Conservation (phyloP, 2,329 filamentous ascomycete species). For the Penicillium capsulatum region DNA sequence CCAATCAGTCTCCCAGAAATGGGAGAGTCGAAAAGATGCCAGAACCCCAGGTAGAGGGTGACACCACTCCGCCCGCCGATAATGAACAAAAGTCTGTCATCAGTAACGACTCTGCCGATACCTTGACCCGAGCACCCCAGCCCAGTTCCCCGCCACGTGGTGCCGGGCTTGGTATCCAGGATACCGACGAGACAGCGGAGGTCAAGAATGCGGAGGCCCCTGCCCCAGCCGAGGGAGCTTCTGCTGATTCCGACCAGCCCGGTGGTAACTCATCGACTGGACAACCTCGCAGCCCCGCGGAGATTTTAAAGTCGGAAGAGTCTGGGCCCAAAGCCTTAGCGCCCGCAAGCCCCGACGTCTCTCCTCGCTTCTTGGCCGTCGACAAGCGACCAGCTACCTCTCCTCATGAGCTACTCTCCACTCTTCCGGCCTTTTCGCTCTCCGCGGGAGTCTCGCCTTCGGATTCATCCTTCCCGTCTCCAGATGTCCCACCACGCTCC, state of each 20-base stretch:
- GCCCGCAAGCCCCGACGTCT: constrained; percentile 34
- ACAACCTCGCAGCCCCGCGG: constrained; percentile 27
- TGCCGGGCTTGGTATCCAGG: constrained; percentile 30
- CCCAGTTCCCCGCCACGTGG: constrained; percentile 10
- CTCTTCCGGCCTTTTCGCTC: constrained; percentile 39
- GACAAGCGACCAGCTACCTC: constrained; percentile 43
- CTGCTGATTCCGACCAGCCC: constrained; percentile 14
- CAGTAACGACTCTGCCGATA: constrained; percentile 26
- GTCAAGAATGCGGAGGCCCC: constrained; percentile 1
- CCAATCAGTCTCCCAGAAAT: constrained; percentile 29
- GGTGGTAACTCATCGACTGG: constrained; percentile 20
- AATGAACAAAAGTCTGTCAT: constrained; percentile 22
- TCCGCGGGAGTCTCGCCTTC: constrained; percentile 36
- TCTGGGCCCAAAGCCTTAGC: constrained; percentile 20
- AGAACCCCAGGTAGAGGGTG: not conserved
- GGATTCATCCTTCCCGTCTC: constrained; percentile 45
- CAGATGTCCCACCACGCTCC: constrained; percentile 43
- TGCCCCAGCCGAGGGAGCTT: constrained; percentile 2
- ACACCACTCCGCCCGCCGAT: not conserved
- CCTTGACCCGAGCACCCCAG: constrained; percentile 22
- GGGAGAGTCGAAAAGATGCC: constrained; percentile 1
- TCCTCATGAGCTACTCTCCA: constrained; percentile 38
- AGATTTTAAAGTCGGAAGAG: constrained; percentile 31
- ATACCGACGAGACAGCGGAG: constrained; percentile 8
- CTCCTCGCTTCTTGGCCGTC: constrained; percentile 34